Percentiles rank a stretch among this genome's conserved stretches.
Evolutionary conservation across 768 basidiomycete genomes (phyloP).

Genomic region (Kwoniella shandongensis): DNA sequence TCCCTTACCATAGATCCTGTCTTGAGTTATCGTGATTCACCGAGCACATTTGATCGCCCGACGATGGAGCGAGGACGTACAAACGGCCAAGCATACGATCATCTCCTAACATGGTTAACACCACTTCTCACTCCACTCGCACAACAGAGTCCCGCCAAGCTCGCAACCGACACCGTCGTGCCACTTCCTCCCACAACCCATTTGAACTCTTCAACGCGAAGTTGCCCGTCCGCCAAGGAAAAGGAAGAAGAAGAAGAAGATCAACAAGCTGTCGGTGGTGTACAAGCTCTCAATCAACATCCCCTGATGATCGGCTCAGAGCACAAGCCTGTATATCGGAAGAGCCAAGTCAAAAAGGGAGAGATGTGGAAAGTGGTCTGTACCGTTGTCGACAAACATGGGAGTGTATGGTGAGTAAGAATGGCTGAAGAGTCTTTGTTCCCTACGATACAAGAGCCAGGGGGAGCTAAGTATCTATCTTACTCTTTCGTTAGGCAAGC

Average conservation of each 20-base stretch:
- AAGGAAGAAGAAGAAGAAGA: constrained; percentile 25
- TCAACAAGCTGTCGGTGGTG: constrained; percentile 8
- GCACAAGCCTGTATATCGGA: constrained; percentile 4
- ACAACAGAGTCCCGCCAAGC: no score
- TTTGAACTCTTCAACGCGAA: no score
- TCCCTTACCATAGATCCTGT: no score
- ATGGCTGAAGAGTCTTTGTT: no score
- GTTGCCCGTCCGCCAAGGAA: no score
- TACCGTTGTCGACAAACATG: constrained; percentile 3
- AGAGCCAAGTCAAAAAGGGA: neutral
- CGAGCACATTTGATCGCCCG: neutral
- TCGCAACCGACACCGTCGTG: constrained; percentile 7
- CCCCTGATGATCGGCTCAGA: constrained; percentile 4
- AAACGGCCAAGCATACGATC: constrained; percentile 32
- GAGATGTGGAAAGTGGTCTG: constrained; percentile 10
- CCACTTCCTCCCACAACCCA: neutral
- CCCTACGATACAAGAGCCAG: no score
- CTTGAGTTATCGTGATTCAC: no score
- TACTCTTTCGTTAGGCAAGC: constrained; percentile 14
- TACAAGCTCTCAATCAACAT: constrained; percentile 13
- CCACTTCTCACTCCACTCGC: constrained; percentile 35
- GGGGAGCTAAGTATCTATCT: no score
- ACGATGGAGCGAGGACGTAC: neutral
- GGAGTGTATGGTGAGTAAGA: constrained; percentile 10
- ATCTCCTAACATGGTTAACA: constrained; percentile 29